A percentile compares a stretch with the other conserved stretches of the same genome.
Conservation (phyloP, 768 basidiomycete genomes). For the Suillus decipiens region DNA sequence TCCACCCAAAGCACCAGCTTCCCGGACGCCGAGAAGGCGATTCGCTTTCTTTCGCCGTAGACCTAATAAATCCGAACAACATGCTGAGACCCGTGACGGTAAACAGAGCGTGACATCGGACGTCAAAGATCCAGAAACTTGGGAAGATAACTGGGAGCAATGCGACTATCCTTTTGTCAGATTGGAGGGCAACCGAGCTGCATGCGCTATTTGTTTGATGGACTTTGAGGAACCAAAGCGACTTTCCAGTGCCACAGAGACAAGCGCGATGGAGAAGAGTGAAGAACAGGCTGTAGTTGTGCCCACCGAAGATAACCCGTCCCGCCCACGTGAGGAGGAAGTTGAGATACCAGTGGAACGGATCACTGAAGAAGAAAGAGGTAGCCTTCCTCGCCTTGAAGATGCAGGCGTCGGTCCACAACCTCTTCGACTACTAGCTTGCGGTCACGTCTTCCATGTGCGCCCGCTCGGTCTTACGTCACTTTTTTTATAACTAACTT, state of each 20-base stretch:
- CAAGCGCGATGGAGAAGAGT: slow-evolving; percentile 32
- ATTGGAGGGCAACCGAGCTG: slow-evolving; percentile 79
- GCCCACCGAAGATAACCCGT: slow-evolving; percentile 3
- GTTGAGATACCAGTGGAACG: slow-evolving; percentile 36
- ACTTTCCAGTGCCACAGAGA: slow-evolving; percentile 22
- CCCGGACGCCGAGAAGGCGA: slow-evolving; percentile 40
- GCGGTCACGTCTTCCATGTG: slow-evolving; percentile 92
- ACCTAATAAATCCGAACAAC: slow-evolving; percentile 22
- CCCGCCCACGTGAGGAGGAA: slow-evolving; percentile 22
- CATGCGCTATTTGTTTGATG: slow-evolving; percentile 82
- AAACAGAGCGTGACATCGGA: slow-evolving; percentile 14
- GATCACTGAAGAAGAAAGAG: slow-evolving; percentile 42
- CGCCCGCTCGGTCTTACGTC: slow-evolving; percentile 30
- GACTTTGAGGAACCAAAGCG: slow-evolving; percentile 78
- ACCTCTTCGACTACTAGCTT: slow-evolving; percentile 72
- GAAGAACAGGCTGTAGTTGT: slow-evolving; percentile 14
- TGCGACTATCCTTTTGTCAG: slow-evolving; percentile 80
- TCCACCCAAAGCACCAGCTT: slow-evolving; percentile 52
- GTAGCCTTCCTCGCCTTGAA: slow-evolving; percentile 51
- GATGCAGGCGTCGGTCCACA: slow-evolving; percentile 79
- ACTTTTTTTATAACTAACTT: slow-evolving; percentile 14
- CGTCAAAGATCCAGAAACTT: slow-evolving; percentile 44
- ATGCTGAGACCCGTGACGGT: slow-evolving; percentile 21
- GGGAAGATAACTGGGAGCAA: slow-evolving; percentile 81
- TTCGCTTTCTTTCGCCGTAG: slow-evolving; percentile 53